phyloP scores from a whole-genome alignment of 495 filamentous ascomycete genomes.

The Bryoglossum gracile region DNA sequence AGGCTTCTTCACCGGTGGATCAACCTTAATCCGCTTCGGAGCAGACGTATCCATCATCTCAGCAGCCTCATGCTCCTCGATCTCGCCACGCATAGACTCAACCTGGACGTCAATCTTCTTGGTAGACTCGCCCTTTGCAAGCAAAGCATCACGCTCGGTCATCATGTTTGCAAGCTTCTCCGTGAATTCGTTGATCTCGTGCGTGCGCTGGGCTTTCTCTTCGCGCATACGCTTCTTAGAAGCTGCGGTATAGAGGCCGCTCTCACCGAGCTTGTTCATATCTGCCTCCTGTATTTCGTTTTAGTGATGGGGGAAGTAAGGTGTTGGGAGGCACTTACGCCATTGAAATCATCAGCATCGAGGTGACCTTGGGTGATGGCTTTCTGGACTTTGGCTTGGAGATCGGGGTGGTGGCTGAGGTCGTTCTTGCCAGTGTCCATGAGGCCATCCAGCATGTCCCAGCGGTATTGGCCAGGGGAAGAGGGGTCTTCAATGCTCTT shows the following conservation, averaged over 20 bases:
- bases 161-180: background rate
- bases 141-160: constrained; percentile 3
- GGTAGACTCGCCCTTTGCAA: background rate
- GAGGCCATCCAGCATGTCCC: constrained; percentile 52
- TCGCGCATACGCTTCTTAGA: constrained; percentile 35
- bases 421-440: constrained; percentile 31
- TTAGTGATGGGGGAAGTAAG: background rate
- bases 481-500: constrained; percentile 21
- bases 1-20: background rate
- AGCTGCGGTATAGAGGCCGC: constrained; percentile 37
- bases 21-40: no score
- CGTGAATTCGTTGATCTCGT: constrained; percentile 4
- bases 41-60: no score
- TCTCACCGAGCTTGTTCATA: constrained; percentile 51
- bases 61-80: no score
- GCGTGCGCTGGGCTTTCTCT: constrained; percentile 16
- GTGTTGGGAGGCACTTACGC: constrained; percentile 42
- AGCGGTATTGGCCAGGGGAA: constrained; percentile 25
- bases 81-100: background rate
- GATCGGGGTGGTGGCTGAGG: constrained; percentile 42
- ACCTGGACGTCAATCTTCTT: background rate
- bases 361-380: constrained; percentile 64
- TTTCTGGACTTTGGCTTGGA: constrained; percentile 50
- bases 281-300: constrained; percentile 42
- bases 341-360: constrained; percentile 62